Evolutionary conservation across 225 moss, liverwort and hornwort genomes (phyloP), one percentile per base, ranked within the genome.

Genomic region (Anthoceros angustus): DNA sequence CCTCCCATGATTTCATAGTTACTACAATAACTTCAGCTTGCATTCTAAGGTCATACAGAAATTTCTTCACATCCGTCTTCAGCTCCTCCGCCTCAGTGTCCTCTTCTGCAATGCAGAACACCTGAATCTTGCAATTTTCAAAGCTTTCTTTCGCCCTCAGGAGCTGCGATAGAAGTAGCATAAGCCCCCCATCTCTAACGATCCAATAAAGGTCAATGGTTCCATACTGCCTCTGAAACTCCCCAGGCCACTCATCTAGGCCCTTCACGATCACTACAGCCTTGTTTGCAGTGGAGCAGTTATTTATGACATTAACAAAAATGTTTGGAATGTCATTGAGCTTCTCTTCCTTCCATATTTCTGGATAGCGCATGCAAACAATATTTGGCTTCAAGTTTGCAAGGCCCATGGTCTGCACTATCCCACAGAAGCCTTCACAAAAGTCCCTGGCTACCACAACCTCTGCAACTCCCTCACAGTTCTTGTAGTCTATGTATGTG

Each of bases 71-170:
- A 62, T 98, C 92, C 32, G 92, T 78, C 71, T 98, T 98, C 70
- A 98, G 76, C 67, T 98, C 98, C 65, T 98, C 98, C 3, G 92
- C 87, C 71, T 98, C 98, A 41, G 89, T 87, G 42, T 98, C 98
- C 72, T 98, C 98, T 78, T 98, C 92, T 55, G 98, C 92, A 60
- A 98, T 98, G 80, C 98, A 98, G 66, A 98, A 98, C 20, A 98
- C 98, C 81, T 98, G 98, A 74, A 98, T 98, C 74, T 98, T 98
- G 81, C 98, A 98, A 75, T 82, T 98, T 75, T 98, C 98, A 69
- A 80, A 98, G 74, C 82, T 87, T 62, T 98, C 98, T 74, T 86
- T 98, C 63, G 98, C 89, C 72, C 98, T 87, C 64, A 98, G 89
- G 67, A 98, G 77, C 86, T 98, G 98, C 70, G 98, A 98, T 32